phyloP scores from a whole-genome alignment of 306 rosid species.

The Cotoneaster glaucophyllus region DNA sequence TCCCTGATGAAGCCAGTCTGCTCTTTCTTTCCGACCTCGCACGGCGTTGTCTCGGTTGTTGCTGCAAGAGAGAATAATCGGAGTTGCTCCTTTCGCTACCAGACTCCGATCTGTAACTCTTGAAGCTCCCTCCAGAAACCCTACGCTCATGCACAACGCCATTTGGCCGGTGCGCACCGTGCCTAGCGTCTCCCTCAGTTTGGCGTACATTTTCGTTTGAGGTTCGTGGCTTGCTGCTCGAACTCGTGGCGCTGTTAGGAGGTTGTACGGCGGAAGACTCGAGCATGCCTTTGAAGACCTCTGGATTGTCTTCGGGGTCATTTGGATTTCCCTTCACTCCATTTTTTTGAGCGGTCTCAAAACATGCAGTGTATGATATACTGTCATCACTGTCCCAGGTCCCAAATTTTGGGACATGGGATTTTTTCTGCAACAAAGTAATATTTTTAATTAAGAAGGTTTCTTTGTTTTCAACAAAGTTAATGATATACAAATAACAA shows the following conservation, averaged over 20 bases:
- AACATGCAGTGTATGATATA: constrained; percentile 33
- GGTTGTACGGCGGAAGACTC: neutral
- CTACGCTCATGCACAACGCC: neutral
- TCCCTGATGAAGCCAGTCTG: neutral
- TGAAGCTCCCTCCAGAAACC: neutral
- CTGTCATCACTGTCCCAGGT: constrained; percentile 38
- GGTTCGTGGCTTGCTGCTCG: neutral
- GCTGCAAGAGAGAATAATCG: constrained; percentile 6
- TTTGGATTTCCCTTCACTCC: constrained; percentile 32
- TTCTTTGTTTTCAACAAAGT: too few species aligned
- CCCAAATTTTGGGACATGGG: constrained; percentile 47
- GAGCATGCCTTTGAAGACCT: constrained; percentile 12
- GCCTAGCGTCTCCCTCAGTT: neutral
- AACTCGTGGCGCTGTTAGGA: neutral
- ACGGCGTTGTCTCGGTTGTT: neutral
- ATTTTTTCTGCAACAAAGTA: neutral
- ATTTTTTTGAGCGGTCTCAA: constrained; percentile 34
- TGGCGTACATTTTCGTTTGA: neutral
- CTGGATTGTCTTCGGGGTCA: constrained; percentile 42
- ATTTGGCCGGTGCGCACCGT: neutral
- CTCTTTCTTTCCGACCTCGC: constrained; percentile 5
- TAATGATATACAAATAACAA: too few species aligned
- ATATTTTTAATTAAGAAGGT: neutral
- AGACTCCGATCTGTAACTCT: constrained; percentile 5
- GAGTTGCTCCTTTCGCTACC: constrained; percentile 20